Base-by-base conservation (phyloP, 164 flowering plant species). In the Umbilicus rupestris region DNA sequence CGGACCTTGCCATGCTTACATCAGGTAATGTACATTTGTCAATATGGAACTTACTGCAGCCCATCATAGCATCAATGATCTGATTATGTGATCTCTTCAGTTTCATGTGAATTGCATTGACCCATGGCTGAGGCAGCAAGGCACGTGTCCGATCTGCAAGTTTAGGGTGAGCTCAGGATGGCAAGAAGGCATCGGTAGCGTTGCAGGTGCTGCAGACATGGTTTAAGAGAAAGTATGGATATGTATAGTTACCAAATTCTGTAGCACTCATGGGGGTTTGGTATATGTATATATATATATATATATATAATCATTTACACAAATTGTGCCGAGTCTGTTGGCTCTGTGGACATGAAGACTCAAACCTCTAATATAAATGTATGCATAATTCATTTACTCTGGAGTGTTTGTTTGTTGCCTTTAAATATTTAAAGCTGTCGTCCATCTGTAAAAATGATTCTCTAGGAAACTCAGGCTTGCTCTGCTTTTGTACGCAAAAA, bases 1-100 rank as follows among this genome's bases (percentile, higher is more conserved):
- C 88, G 95, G n/a, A 87, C 86, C 81, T 76, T 88, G 78, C 97
- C 95, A 68, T 90, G 97, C 76, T 78, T 90, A 80, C 95, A 90
- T 75, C 92, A 88, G 91, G 97, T 90, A 28, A 55, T 26, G 19
- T 8, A 55, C 28, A 26, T 55, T 55, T 29, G 16, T 55, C 14
- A 29, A 11, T 26, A 5, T 28, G 11, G 65, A 44, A 11, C 42
- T 14, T 52, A 47, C 62, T 41, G 14, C 67, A 45, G 15, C 17
- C 29, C 39, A 7, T 55, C 7, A 3, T 28, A 19, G 31, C 3
- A 12, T 16, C 44, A 46, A 66, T 10, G 7, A 17, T 67, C 37
- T 67, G 24, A 37, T 67, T 5, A 39, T 26, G 19, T 50, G 8
- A 26, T 45, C 19, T 66, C 68, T 75, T 73, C 83, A 87, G 92